A percentile compares a stretch with the other conserved stretches of the same genome.
phyloP scores from a whole-genome alignment of 23 red algal genomes.

The Chondrus crispus region DNA sequence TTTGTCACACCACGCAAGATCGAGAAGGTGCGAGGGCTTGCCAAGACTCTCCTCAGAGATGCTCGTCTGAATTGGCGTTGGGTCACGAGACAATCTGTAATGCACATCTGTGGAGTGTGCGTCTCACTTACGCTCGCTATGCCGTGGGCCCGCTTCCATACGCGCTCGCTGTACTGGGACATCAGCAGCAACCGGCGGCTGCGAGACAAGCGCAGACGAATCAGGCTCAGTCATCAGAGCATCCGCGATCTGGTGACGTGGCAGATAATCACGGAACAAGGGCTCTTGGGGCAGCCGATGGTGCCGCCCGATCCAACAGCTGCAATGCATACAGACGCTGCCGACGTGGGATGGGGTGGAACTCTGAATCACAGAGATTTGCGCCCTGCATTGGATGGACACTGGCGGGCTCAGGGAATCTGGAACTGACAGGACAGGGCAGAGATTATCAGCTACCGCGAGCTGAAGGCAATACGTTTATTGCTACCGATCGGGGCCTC shows the following conservation, averaged over 20 bases:
- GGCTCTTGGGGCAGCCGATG: not conserved
- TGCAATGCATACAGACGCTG: slow-evolving; percentile 5
- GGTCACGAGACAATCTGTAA: no score
- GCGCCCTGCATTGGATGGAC: not conserved
- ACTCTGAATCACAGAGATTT: not conserved
- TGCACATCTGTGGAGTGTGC: no score
- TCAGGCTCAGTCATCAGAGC: not conserved
- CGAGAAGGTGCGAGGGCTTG: no score
- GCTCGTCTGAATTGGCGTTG: no score
- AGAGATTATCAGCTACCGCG: not conserved
- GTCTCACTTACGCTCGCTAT: no score
- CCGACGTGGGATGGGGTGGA: not conserved
- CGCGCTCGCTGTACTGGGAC: no score
- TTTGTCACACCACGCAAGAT: no score
- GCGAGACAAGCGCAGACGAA: not conserved
- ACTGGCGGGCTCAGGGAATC: not conserved
- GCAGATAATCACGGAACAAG: not conserved
- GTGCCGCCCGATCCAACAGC: not conserved
- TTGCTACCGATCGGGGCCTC: not conserved
- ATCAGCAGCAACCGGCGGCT: no score
- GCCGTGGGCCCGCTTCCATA: no score
- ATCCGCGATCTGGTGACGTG: not conserved
- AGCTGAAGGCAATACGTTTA: not conserved
- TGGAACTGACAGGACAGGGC: not conserved
- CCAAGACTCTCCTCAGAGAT: no score